Percentiles rank a stretch among this genome's conserved stretches.
Conservation (phyloP, 306 rosid species). For the Lagenaria siceraria region DNA sequence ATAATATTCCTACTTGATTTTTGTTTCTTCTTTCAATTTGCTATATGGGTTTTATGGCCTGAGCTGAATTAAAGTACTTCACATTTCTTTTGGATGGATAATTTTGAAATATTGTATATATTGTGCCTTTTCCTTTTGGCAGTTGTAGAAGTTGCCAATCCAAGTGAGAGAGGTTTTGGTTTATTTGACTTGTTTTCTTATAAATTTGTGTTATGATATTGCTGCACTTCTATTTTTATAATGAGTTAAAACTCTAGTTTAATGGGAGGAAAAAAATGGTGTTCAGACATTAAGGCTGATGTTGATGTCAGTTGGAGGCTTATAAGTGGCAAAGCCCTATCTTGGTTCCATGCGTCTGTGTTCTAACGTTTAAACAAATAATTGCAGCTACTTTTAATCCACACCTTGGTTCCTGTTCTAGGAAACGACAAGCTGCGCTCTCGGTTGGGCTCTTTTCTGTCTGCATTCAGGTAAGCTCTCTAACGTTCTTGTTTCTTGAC, state of each 20-base stretch:
- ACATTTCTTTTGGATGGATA: background rate
- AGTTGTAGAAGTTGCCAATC: background rate
- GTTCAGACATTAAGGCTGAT: conserved; percentile 33
- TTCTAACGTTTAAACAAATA: too few species aligned
- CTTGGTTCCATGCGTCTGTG: too few species aligned
- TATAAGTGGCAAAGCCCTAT: conserved; percentile 50
- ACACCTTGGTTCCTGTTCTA: too few species aligned
- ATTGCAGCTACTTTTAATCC: too few species aligned
- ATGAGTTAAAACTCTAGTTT: too few species aligned
- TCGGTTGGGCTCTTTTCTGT: too few species aligned
- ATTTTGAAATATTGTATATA: background rate
- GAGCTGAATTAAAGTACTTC: background rate
- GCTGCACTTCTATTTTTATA: too few species aligned
- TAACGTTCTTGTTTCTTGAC: too few species aligned
- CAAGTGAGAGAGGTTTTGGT: background rate
- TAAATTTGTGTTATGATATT: too few species aligned
- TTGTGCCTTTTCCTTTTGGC: background rate
- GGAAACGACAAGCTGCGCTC: too few species aligned
- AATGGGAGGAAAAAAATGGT: conserved; percentile 21
- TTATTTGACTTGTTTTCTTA: too few species aligned
- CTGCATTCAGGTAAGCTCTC: too few species aligned
- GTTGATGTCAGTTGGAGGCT: conserved; percentile 83
- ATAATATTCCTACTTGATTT: background rate
- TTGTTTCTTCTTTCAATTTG: background rate
- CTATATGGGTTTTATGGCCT: background rate